Percentiles rank a stretch among this genome's conserved stretches.
Evolutionary conservation across 495 filamentous ascomycete species (phyloP).

Genomic region (Hyaloscypha hepaticicola): DNA sequence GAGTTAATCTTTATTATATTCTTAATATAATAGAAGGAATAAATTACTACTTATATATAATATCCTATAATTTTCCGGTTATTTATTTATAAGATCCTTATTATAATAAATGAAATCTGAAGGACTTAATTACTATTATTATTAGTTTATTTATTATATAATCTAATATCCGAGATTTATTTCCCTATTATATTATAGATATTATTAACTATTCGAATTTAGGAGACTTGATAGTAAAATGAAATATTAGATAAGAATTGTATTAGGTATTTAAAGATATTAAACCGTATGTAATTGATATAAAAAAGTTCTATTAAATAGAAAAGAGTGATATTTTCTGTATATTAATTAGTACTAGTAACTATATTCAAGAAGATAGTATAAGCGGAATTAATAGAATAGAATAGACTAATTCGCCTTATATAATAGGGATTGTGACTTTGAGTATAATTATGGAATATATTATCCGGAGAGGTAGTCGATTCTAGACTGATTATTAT

Average conservation of each 20-base stretch:
- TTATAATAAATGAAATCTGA: background rate
- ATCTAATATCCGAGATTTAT: constrained; percentile 1
- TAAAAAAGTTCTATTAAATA: background rate
- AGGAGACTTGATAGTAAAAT: constrained; percentile 2
- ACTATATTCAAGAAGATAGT: no score
- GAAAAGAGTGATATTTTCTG: background rate
- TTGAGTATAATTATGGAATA: no score
- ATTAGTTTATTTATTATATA: background rate
- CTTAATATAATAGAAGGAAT: background rate
- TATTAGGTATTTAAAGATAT: background rate
- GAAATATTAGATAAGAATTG: constrained; percentile 5
- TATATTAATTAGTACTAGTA: background rate
- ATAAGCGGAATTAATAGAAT: no score
- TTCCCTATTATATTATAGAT: constrained; percentile 1
- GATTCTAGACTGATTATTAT: no score
- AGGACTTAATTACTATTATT: background rate
- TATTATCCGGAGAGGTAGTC: no score
- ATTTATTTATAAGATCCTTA: background rate
- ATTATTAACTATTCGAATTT: constrained; percentile 10
- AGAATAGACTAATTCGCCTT: no score
- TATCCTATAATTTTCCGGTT: background rate
- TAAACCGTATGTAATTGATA: background rate
- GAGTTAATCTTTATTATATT: background rate
- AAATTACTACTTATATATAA: background rate
- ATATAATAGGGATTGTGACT: no score